These are phyloP conservation scores for Chlorella sp. DNA, from an alignment of 139 green algal species.

Conservation along the genomic window DNA sequence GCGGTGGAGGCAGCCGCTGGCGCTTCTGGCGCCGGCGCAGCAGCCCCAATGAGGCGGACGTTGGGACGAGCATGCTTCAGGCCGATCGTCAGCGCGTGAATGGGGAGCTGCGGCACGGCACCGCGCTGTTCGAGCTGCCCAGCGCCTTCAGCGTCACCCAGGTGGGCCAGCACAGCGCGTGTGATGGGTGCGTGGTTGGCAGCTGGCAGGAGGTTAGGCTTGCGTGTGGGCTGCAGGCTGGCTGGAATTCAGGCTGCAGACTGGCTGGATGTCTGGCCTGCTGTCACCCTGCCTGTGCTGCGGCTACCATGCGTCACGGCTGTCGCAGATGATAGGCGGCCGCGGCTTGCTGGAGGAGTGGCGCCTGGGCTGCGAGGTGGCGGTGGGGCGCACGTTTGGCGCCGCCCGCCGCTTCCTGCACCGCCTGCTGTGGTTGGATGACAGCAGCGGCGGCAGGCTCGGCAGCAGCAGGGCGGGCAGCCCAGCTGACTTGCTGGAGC, in stretches of 20 bases:
- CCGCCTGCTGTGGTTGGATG: conserved; percentile 38
- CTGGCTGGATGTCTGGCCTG: too few species aligned
- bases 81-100: not conserved
- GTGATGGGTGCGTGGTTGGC: not conserved
- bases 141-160: conserved; percentile 8
- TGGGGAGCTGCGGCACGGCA: not conserved
- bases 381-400: conserved; percentile 58
- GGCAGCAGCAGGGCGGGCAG: not conserved
- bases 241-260: not conserved
- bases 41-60: not conserved
- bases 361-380: conserved; percentile 61
- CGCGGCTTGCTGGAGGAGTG: conserved; percentile 71
- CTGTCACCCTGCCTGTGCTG: too few species aligned
- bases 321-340: conserved; percentile 32
- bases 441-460: not conserved
- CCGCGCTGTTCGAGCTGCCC: conserved; percentile 35
- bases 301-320: too few species aligned
- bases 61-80: not conserved
- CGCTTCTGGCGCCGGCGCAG: not conserved
- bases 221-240: too few species aligned
- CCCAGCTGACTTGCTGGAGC: conserved; percentile 8
- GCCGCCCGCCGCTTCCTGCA: conserved; percentile 44
- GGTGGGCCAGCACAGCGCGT: not conserved
- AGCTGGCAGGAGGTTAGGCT: too few species aligned
- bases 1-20: not conserved